A percentile compares a stretch with the other conserved stretches of the same genome.
These are phyloP conservation scores for Penicillium fimorum DNA, from an alignment of 495 filamentous ascomycete species.

Conservation along the genomic window DNA sequence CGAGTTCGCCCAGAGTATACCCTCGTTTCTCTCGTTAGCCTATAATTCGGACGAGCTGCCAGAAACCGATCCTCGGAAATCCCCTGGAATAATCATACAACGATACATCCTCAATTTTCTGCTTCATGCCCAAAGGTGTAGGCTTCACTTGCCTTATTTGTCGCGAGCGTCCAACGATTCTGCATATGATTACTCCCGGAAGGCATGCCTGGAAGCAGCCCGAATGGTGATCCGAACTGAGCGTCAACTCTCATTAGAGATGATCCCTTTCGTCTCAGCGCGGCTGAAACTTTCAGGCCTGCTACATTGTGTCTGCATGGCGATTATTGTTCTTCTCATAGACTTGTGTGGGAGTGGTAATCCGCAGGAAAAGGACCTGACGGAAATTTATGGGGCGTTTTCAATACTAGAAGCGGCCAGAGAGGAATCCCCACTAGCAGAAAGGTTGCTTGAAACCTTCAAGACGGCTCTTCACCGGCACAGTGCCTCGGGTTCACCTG, in stretches of 20 bases:
- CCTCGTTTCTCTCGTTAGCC: slow-evolving; percentile 22
- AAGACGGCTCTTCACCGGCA: slow-evolving; percentile 32
- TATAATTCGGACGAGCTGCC: not conserved
- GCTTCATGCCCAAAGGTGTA: slow-evolving; percentile 38
- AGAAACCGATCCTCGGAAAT: slow-evolving; percentile 7
- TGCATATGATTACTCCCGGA: slow-evolving; percentile 31
- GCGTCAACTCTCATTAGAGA: slow-evolving; percentile 19
- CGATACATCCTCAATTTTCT: slow-evolving; percentile 37
- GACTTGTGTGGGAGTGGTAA: slow-evolving; percentile 29
- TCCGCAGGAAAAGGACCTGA: slow-evolving; percentile 14
- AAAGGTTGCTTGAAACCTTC: slow-evolving; percentile 33
- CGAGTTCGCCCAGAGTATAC: slow-evolving; percentile 24
- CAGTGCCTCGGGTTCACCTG: slow-evolving; percentile 15
- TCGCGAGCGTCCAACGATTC: slow-evolving; percentile 25
- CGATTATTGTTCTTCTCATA: slow-evolving; percentile 37
- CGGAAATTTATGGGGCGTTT: slow-evolving; percentile 35
- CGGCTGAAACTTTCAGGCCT: slow-evolving; percentile 29
- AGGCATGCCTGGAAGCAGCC: slow-evolving; percentile 37
- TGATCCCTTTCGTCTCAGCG: slow-evolving; percentile 20
- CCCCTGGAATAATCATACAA: slow-evolving; percentile 30
- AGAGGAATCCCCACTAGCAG: slow-evolving; percentile 32
- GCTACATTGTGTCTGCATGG: slow-evolving; percentile 37
- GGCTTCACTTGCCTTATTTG: slow-evolving; percentile 40
- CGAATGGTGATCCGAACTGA: slow-evolving; percentile 33
- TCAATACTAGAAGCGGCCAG: slow-evolving; percentile 36